phyloP scores from a whole-genome alignment of 2,329 filamentous ascomycete genomes.

The Allantophomopsis lycopodina region DNA sequence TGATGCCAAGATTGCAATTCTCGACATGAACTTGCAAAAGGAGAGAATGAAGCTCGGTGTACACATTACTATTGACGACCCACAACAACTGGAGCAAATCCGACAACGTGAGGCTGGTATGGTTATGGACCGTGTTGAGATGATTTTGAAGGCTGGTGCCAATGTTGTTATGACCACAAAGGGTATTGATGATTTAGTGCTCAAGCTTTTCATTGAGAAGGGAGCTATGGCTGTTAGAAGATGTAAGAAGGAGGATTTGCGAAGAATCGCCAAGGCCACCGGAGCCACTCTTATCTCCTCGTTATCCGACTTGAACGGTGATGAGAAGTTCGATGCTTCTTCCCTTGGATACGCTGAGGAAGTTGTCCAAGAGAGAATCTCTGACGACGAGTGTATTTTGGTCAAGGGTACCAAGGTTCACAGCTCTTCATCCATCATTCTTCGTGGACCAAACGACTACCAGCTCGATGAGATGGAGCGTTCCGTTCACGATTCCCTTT shows the following conservation, averaged over 20 bases:
- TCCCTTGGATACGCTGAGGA: constrained; percentile 87
- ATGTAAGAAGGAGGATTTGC: constrained; percentile 97
- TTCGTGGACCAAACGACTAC: constrained; percentile 91
- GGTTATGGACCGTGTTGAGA: constrained; percentile 83
- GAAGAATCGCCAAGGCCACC: constrained; percentile 90
- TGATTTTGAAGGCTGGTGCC: constrained; percentile 94
- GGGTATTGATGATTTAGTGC: constrained; percentile 89
- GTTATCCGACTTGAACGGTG: constrained; percentile 90
- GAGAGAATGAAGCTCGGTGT: constrained; percentile 98
- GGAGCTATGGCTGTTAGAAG: constrained; percentile 91
- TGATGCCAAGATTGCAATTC: constrained; percentile 90
- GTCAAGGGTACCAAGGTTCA: constrained; percentile 92
- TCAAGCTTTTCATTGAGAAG: constrained; percentile 90
- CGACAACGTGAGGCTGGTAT: constrained; percentile 85
- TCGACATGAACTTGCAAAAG: constrained; percentile 98
- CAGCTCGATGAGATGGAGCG: constrained; percentile 98
- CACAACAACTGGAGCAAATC: constrained; percentile 94
- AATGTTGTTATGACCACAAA: constrained; percentile 97
- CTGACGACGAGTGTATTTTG: constrained; percentile 95
- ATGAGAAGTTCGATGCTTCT: constrained; percentile 89
- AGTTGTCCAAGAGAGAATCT: constrained; percentile 96
- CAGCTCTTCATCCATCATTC: constrained; percentile 88
- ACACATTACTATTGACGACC: constrained; percentile 95
- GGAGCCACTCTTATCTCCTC: constrained; percentile 88
- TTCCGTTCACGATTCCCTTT: constrained; percentile 92